phyloP scores from a whole-genome alignment of 2,329 filamentous ascomycete genomes.

The Anisogramma anomala region DNA sequence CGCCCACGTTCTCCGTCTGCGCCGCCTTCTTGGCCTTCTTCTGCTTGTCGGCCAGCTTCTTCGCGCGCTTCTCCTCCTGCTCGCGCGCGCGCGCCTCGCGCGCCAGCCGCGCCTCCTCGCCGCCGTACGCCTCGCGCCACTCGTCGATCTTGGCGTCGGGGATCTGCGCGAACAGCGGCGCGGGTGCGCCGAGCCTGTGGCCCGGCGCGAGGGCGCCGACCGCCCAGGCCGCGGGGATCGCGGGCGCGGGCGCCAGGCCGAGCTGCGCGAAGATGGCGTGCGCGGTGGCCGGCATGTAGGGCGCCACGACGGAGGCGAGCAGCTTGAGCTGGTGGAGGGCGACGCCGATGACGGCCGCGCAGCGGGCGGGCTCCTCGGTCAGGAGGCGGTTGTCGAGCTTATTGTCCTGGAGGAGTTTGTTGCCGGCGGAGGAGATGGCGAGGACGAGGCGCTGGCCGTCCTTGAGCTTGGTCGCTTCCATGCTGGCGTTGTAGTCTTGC shows the following conservation, averaged over 20 bases:
- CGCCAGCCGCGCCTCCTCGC: conserved; percentile 54
- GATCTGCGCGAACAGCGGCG: conserved; percentile 72
- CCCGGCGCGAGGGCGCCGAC: conserved; percentile 53
- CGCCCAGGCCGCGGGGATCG: conserved; percentile 56
- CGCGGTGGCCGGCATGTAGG: conserved; percentile 76
- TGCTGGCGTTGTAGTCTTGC: conserved; percentile 53
- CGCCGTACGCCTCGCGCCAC: conserved; percentile 67
- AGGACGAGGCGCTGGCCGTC: conserved; percentile 54
- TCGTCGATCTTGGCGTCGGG: conserved; percentile 70
- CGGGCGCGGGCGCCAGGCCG: conserved; percentile 42
- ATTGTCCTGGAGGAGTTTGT: conserved; percentile 38
- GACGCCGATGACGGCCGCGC: conserved; percentile 55
- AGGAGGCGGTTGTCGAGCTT: conserved; percentile 34
- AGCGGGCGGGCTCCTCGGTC: conserved; percentile 41
- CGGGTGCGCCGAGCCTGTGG: conserved; percentile 70
- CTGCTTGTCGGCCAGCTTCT: conserved; percentile 39
- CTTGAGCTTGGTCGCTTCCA: conserved; percentile 62
- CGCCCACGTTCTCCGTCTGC: conserved; percentile 10
- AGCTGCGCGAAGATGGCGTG: conserved; percentile 69
- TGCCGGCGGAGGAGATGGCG: conserved; percentile 48
- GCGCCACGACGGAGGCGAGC: conserved; percentile 64
- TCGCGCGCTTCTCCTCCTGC: conserved; percentile 39
- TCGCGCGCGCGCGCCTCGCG: conserved; percentile 46
- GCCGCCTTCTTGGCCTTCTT: conserved; percentile 29
- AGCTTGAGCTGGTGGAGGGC: conserved; percentile 76